phyloP scores from a whole-genome alignment of 1,284 basidiomycete species.

The Prillingera fragicola region DNA sequence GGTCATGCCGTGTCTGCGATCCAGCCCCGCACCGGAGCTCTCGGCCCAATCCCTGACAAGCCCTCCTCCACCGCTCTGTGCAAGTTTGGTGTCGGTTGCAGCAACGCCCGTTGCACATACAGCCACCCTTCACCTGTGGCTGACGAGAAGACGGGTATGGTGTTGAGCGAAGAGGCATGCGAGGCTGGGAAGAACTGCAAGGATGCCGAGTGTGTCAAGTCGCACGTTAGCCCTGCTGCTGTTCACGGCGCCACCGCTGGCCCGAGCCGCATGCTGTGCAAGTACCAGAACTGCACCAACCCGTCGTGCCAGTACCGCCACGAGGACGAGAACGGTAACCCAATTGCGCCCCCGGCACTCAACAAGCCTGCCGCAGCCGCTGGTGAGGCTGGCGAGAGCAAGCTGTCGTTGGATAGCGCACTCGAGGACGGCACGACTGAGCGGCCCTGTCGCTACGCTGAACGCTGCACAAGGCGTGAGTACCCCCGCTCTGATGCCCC shows the following conservation, averaged over 20 bases:
- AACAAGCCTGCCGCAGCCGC: constrained; percentile 15
- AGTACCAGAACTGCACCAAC: constrained; percentile 48
- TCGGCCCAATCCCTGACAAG: constrained; percentile 44
- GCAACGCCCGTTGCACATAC: constrained; percentile 76
- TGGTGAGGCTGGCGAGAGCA: constrained; percentile 17
- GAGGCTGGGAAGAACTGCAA: constrained; percentile 71
- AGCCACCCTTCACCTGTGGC: constrained; percentile 89
- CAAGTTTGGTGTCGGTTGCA: constrained; percentile 84
- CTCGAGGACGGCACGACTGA: constrained; percentile 28
- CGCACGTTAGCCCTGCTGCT: constrained; percentile 78
- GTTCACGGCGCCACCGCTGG: constrained; percentile 51
- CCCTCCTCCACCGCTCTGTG: constrained; percentile 58
- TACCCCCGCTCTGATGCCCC: neutral
- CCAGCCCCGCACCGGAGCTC: constrained; percentile 20
- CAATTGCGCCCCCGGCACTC: constrained; percentile 45
- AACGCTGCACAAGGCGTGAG: constrained; percentile 40
- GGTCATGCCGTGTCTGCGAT: constrained; percentile 29
- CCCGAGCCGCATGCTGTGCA: constrained; percentile 43
- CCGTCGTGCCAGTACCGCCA: constrained; percentile 47
- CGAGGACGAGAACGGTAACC: constrained; percentile 46
- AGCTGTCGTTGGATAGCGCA: constrained; percentile 11
- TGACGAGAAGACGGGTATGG: constrained; percentile 84
- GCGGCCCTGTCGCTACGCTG: constrained; percentile 36
- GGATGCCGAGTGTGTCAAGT: constrained; percentile 83
- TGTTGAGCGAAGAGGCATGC: constrained; percentile 82